Evolutionary conservation across 2,329 filamentous ascomycete genomes (phyloP).

Genomic region (Shiraia sp.): DNA sequence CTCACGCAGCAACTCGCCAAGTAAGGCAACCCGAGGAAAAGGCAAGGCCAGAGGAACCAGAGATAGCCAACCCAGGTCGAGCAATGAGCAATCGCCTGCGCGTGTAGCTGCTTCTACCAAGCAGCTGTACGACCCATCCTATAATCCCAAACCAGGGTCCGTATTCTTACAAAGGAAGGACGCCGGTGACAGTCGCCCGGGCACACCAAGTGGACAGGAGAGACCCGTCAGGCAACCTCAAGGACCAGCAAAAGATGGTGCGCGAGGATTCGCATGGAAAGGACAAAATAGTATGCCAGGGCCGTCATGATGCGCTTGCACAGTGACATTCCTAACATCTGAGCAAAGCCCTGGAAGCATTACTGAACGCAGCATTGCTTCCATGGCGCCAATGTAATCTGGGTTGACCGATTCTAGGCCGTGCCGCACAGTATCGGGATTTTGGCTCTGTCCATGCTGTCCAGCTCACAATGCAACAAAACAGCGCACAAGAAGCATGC

Average conservation of each 20-base stretch:
- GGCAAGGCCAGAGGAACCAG: constrained; percentile 42
- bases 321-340: no score
- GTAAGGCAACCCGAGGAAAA: constrained; percentile 39
- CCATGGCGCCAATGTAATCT: no score
- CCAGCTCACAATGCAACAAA: no score
- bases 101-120: constrained; percentile 44
- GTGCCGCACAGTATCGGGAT: no score
- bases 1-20: constrained; percentile 42
- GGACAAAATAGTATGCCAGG: constrained; percentile 46
- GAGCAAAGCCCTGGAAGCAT: no score
- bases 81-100: constrained; percentile 43
- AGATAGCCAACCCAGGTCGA: constrained; percentile 44
- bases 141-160: constrained; percentile 65
- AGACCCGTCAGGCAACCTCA: constrained; percentile 73
- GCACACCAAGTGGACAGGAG: constrained; percentile 64
- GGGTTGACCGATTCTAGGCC: no score
- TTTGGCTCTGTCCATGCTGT: no score
- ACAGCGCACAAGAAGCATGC: no score
- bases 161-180: constrained; percentile 50
- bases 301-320: constrained; percentile 19
- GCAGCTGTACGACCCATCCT: constrained; percentile 79
- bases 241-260: constrained; percentile 76
- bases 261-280: constrained; percentile 74
- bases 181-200: constrained; percentile 52
- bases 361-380: no score